Evolutionary conservation across 164 flowering plant species (phyloP), one percentile per base, ranked within the genome.

Genomic region (Liriodendron chinense): DNA sequence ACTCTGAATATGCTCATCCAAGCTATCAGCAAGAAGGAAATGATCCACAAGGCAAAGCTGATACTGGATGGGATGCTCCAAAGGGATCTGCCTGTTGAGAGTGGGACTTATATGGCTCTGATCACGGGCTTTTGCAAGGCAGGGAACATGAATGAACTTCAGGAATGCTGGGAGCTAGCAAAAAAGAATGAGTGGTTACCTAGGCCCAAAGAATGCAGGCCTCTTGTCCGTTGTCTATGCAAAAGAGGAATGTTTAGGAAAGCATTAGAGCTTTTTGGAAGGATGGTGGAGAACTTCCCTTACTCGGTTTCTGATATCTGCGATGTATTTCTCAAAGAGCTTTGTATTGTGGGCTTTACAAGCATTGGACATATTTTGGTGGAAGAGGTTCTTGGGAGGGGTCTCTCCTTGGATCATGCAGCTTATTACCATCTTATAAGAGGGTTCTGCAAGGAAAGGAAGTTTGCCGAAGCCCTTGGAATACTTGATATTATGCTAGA

Each of bases 1-100:
- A 80, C 86, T 76, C 83, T 90, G 34, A 91, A 88, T 87, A 75
- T 82, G 74, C 85, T 92, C 63, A 83, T 89, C 74, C 95, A 81
- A 76, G 79, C 81, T 70, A 79, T 74, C 71, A 68, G 88, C 83
- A 86, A 85, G 80, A 86, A 69, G 72, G 88, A 89, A 70, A 79
- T 72, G 57, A 49, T 80, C 2, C 63, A 48, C 49, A 80, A 78
- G 14, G 88, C 86, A 23, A 76, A 62, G 74, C 68, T 67, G 26
- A 28, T 91, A 28, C 80, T 89, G 75, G 82, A 84, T 61, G 73
- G 59, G 23, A 90, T 95, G 91, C 73, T 84, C 65, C 82, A 74
- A 69, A 88, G 84, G 78, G 61, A 79, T 64, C 65, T 86, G 18
- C 48, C 26, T 24, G 69, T 91, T 22, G 80, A 80, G 14, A 82